These are phyloP conservation scores for Boletus tomentosulus DNA, from an alignment of 768 basidiomycete species.

Conservation along the genomic window DNA sequence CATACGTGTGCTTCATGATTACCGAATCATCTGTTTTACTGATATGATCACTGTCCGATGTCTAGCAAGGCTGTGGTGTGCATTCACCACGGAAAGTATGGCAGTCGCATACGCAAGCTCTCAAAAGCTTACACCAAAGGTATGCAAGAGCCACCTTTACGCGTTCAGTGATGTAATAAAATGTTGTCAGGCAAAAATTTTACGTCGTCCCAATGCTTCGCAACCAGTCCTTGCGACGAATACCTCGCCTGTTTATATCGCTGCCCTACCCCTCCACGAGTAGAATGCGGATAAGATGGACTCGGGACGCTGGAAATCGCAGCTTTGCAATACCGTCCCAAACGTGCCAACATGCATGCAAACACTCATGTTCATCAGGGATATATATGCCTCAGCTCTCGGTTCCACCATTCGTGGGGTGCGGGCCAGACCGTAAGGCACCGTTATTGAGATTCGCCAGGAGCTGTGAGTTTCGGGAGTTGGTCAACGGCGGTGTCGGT, in stretches of 20 bases:
- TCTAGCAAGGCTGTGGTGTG: constrained; percentile 73
- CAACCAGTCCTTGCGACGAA: constrained; percentile 10
- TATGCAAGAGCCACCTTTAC: constrained; percentile 21
- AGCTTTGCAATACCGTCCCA: no score
- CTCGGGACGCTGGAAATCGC: background rate
- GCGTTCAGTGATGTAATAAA: background rate
- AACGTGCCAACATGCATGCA: background rate
- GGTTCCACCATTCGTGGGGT: constrained; percentile 16
- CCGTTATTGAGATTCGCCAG: constrained; percentile 34
- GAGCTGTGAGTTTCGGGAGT: constrained; percentile 30
- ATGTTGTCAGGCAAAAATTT: constrained; percentile 32
- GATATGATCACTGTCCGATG: background rate
- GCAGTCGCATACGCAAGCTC: constrained; percentile 69
- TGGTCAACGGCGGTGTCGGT: constrained; percentile 33
- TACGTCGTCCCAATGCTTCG: constrained; percentile 23
- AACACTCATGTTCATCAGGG: background rate
- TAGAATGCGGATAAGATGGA: constrained; percentile 1
- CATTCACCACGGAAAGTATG: constrained; percentile 81
- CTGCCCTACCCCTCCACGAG: constrained; percentile 41
- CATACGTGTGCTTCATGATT: constrained; percentile 23
- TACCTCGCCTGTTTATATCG: constrained; percentile 50
- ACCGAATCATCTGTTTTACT: background rate
- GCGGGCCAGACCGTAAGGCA: constrained; percentile 16
- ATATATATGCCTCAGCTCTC: constrained; percentile 9
- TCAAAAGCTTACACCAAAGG: constrained; percentile 52